These are phyloP conservation scores for Smallanthus sonchifolius DNA, from an alignment of 129 eudicot species.

Conservation along the genomic window DNA sequence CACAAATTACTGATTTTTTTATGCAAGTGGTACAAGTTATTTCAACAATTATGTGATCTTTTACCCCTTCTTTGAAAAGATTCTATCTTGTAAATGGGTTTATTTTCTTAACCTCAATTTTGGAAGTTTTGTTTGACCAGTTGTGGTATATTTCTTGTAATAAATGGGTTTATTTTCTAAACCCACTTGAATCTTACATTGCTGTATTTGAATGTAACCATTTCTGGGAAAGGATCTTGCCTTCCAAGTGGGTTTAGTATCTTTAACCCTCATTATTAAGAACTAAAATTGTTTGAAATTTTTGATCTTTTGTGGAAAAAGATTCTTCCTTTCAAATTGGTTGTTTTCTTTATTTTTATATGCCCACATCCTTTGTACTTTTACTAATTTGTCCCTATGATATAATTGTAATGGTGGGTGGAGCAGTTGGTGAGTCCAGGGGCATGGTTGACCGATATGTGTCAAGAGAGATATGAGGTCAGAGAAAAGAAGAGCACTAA, in stretches of 20 bases:
- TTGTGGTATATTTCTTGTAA: neutral
- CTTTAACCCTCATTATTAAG: neutral
- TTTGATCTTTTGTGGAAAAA: conserved; percentile 16
- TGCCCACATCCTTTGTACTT: neutral
- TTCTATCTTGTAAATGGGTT: too few relatives aligned
- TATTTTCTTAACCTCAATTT: too few relatives aligned
- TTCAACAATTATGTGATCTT: neutral
- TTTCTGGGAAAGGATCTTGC: neutral
- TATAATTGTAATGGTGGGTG: conserved; percentile 12
- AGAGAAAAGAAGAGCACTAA: conserved; percentile 54
- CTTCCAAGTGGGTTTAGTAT: neutral
- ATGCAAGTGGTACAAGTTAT: conserved; percentile 1
- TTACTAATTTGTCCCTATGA: conserved; percentile 19
- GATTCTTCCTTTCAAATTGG: neutral
- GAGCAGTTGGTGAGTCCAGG: conserved; percentile 80
- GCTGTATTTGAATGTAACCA: neutral
- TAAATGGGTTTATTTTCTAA: neutral
- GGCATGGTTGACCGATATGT: conserved; percentile 66
- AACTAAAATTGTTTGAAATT: neutral
- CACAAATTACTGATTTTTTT: neutral
- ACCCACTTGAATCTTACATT: neutral
- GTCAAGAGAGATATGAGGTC: conserved; percentile 69
- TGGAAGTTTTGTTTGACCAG: too few relatives aligned
- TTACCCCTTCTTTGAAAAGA: too few relatives aligned
- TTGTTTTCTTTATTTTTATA: neutral